phyloP scores from a whole-genome alignment of 495 filamentous ascomycete genomes.

The Penicillium egyptiacum region DNA sequence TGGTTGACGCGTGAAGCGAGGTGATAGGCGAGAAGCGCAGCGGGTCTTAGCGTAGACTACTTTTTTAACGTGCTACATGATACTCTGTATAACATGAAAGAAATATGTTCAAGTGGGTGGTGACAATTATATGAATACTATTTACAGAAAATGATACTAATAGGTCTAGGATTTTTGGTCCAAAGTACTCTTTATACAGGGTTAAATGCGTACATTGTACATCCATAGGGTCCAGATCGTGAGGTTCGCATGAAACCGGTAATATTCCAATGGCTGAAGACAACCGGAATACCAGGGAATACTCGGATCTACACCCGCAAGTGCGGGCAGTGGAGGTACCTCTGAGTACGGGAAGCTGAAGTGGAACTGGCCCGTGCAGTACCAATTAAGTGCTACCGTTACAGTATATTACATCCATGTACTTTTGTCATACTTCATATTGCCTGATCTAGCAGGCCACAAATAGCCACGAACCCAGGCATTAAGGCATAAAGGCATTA shows the following conservation, averaged over 20 bases:
- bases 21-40: conserved; percentile 35
- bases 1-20: conserved; percentile 44
- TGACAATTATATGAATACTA: not conserved
- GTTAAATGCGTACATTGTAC: not conserved
- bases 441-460: conserved; percentile 1
- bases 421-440: too few species aligned
- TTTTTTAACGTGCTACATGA: not conserved
- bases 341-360: conserved; percentile 13
- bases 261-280: conserved; percentile 1
- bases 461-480: not conserved
- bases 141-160: not conserved
- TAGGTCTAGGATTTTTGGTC: not conserved
- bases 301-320: conserved; percentile 17
- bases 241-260: not conserved
- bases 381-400: not conserved
- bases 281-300: not conserved
- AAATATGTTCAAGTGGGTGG: not conserved
- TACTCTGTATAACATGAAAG: not conserved
- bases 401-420: not conserved
- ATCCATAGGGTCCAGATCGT: not conserved
- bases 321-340: conserved; percentile 15
- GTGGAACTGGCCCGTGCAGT: conserved; percentile 6
- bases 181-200: not conserved
- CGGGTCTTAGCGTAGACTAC: conserved; percentile 2
- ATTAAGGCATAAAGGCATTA: conserved; percentile 6